Conservation (phyloP, 1,284 basidiomycete genomes). For the Malassezia brasiliensis region DNA sequence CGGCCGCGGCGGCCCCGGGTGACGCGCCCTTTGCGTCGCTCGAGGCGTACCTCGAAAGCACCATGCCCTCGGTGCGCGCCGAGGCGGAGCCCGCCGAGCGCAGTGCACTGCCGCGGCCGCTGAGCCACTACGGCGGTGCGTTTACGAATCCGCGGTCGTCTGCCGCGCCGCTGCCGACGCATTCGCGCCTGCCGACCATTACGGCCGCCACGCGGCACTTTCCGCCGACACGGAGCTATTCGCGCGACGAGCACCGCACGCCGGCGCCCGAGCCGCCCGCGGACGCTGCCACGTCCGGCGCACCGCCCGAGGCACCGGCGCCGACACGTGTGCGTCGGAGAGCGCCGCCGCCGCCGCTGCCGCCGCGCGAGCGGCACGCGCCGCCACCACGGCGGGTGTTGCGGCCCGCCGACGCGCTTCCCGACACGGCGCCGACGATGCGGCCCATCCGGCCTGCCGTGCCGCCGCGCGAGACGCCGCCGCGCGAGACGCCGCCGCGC, state of each 20-base stretch:
- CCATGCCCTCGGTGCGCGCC: not conserved
- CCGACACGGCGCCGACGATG: no score
- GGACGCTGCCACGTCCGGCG: no score
- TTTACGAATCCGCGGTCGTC: conserved; percentile 24
- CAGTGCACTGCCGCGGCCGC: not conserved
- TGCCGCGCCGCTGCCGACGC: conserved; percentile 27
- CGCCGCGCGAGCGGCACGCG: no score
- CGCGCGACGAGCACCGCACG: not conserved
- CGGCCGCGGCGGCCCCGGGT: not conserved
- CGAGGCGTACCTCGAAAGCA: not conserved
- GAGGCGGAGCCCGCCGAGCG: not conserved
- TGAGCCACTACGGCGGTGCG: conserved; percentile 11
- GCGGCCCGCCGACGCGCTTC: not conserved
- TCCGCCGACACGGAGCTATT: conserved; percentile 17
- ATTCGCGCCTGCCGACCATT: conserved; percentile 26
- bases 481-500: no score
- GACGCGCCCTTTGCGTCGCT: not conserved
- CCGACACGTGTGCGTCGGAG: no score
- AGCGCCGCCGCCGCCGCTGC: no score
- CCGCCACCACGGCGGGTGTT: no score
- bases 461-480: no score
- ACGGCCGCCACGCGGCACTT: conserved; percentile 39
- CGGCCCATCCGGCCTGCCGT: no score
- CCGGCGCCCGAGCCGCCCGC: no score
- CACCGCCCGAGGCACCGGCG: no score